Conservation (phyloP, 2,329 filamentous ascomycete species). For the Helminthosporium solani region DNA sequence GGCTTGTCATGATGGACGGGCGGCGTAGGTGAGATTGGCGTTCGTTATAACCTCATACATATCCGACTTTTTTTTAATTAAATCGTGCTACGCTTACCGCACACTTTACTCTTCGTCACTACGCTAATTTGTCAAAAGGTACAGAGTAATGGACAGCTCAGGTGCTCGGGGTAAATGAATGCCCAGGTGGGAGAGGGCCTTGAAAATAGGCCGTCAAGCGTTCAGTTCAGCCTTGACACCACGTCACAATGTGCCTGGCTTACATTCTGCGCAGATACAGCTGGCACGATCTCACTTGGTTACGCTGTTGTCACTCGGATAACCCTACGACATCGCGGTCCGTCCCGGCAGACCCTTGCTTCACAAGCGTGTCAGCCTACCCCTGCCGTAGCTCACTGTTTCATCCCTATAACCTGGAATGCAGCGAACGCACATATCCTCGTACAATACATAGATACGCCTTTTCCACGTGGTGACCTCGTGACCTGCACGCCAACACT, state of each 20-base stretch:
- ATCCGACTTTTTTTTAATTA: too few species aligned
- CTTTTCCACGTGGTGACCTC: background rate
- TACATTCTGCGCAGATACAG: too few species aligned
- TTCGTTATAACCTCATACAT: conserved; percentile 40
- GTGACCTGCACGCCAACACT: background rate
- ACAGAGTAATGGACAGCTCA: too few species aligned
- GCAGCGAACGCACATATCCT: background rate
- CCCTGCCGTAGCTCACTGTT: background rate
- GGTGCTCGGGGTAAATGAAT: too few species aligned
- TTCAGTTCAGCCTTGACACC: too few species aligned
- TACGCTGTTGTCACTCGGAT: background rate
- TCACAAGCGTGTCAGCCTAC: background rate
- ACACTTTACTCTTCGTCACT: too few species aligned
- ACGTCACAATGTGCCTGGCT: too few species aligned
- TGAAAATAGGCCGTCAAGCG: too few species aligned
- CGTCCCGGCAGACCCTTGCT: background rate
- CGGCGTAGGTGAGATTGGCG: conserved; percentile 28
- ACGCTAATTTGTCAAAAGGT: too few species aligned
- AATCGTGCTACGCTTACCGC: too few species aligned
- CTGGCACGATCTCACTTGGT: too few species aligned
- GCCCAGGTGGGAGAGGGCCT: too few species aligned
- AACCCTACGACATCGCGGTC: background rate
- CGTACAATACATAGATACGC: background rate
- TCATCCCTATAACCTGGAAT: background rate
- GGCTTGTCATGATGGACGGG: conserved; percentile 21